Conservation (phyloP, 2,329 filamentous ascomycete genomes). For the Diaporthe batatas region DNA sequence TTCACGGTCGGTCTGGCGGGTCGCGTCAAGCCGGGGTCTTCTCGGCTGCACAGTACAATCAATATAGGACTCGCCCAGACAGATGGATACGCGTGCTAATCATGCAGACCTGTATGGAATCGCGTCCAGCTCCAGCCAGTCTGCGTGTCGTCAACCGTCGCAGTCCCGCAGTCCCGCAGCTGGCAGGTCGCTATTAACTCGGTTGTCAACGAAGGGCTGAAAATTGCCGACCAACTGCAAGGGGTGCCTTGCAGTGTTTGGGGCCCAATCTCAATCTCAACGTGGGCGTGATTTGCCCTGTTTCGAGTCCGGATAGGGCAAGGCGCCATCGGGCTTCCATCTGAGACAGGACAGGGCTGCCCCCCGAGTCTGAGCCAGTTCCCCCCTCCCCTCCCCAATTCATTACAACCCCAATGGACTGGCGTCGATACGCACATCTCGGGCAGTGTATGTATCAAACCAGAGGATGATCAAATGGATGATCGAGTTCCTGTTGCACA, state of each 20-base stretch:
- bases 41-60: too few relatives aligned
- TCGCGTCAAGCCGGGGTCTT: constrained; percentile 14
- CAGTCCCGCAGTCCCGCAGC: background rate
- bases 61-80: background rate
- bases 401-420: constrained; percentile 16
- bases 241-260: constrained; percentile 27
- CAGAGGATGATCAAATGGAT: background rate
- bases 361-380: constrained; percentile 21
- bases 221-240: constrained; percentile 29
- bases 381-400: background rate
- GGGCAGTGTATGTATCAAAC: background rate
- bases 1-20: background rate
- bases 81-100: background rate
- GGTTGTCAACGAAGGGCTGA: constrained; percentile 30
- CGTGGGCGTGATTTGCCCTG: constrained; percentile 26
- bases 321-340: constrained; percentile 28
- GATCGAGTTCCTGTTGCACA: background rate
- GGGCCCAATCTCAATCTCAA: constrained; percentile 36
- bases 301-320: constrained; percentile 28
- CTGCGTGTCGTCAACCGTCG: background rate
- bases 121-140: background rate
- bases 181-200: constrained; percentile 3
- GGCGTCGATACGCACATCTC: too few relatives aligned
- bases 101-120: background rate
- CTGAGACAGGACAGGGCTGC: constrained; percentile 33